phyloP scores from a whole-genome alignment of 805 yeast genomes.

The Hyphopichia homilentoma region DNA sequence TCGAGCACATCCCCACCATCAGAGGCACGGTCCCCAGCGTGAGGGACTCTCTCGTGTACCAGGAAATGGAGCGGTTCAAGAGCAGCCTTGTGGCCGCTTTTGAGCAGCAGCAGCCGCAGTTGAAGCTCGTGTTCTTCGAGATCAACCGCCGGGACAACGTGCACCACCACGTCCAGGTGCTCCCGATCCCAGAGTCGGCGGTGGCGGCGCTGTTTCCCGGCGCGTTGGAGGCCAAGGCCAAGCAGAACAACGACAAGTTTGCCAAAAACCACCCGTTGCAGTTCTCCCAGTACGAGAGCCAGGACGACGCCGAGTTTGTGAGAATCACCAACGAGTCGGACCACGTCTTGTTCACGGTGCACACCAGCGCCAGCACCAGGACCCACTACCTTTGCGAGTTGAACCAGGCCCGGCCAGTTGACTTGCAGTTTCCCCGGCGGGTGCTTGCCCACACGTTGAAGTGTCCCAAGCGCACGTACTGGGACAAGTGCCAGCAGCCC shows the following conservation, averaged over 20 bases:
- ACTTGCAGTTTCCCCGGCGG: slow-evolving; percentile 81
- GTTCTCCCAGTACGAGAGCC: slow-evolving; percentile 32
- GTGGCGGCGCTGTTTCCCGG: slow-evolving; percentile 38
- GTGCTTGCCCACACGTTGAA: slow-evolving; percentile 64
- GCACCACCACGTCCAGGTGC: slow-evolving; percentile 73
- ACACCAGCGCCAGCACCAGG: slow-evolving; percentile 15
- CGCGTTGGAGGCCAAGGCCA: slow-evolving; percentile 41
- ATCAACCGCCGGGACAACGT: slow-evolving; percentile 61
- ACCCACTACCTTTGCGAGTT: slow-evolving; percentile 16
- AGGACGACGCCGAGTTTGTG: slow-evolving; percentile 15
- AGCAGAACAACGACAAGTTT: slow-evolving; percentile 46
- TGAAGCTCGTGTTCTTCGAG: slow-evolving; percentile 63
- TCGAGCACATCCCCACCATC: slow-evolving; percentile 58
- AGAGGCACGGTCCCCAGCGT: slow-evolving; percentile 17
- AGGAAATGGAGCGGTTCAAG: slow-evolving; percentile 49
- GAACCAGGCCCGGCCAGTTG: slow-evolving; percentile 42
- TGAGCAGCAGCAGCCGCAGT: slow-evolving; percentile 27
- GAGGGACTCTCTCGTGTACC: slow-evolving; percentile 22
- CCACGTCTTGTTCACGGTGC: slow-evolving; percentile 32
- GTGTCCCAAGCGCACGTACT: slow-evolving; percentile 58
- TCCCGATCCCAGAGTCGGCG: slow-evolving; percentile 58
- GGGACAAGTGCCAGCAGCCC: slow-evolving; percentile 76
- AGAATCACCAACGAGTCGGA: slow-evolving; percentile 28
- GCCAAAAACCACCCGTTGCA: slow-evolving; percentile 39
- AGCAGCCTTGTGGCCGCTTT: slow-evolving; percentile 49